phyloP scores from a whole-genome alignment of 495 filamentous ascomycete species.

The Penicillium psychrofluorescens region DNA sequence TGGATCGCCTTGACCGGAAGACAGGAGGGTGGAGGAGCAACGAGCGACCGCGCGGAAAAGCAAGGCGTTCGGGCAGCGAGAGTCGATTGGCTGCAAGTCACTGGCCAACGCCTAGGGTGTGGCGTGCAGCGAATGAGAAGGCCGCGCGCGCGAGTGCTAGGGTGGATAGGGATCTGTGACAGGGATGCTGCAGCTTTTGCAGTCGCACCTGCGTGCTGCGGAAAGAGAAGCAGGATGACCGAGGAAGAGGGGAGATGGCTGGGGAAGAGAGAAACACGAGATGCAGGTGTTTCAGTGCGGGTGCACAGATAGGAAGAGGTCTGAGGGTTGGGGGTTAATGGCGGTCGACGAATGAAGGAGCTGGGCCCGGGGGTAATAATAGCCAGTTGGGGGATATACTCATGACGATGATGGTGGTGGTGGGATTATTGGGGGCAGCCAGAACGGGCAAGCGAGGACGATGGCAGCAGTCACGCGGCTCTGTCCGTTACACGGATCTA shows the following conservation, averaged over 20 bases:
- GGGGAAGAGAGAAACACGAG: background rate
- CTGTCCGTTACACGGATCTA: too few species aligned
- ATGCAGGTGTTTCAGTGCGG: background rate
- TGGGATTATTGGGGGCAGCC: too few species aligned
- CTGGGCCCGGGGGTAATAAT: too few species aligned
- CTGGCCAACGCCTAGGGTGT: constrained; percentile 22
- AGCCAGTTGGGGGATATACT: background rate
- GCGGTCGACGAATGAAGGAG: too few species aligned
- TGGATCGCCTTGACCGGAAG: constrained; percentile 19
- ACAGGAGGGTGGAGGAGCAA: constrained; percentile 9
- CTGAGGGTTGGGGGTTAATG: too few species aligned
- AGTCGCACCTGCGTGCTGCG: constrained; percentile 16
- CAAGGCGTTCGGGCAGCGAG: constrained; percentile 38
- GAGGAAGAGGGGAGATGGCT: constrained; percentile 1
- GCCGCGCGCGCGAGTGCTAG: constrained; percentile 10
- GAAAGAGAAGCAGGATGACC: constrained; percentile 1
- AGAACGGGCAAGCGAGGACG: too few species aligned
- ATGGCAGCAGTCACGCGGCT: too few species aligned
- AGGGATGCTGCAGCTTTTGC: constrained; percentile 33
- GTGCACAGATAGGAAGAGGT: background rate
- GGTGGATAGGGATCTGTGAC: constrained; percentile 28
- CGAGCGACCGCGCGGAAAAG: constrained; percentile 25
- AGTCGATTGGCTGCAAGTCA: constrained; percentile 24
- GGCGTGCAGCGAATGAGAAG: constrained; percentile 27
- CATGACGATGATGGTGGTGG: too few species aligned